Evolutionary conservation across 495 filamentous ascomycete genomes (phyloP).

Genomic region (Penicillium riverlandense): DNA sequence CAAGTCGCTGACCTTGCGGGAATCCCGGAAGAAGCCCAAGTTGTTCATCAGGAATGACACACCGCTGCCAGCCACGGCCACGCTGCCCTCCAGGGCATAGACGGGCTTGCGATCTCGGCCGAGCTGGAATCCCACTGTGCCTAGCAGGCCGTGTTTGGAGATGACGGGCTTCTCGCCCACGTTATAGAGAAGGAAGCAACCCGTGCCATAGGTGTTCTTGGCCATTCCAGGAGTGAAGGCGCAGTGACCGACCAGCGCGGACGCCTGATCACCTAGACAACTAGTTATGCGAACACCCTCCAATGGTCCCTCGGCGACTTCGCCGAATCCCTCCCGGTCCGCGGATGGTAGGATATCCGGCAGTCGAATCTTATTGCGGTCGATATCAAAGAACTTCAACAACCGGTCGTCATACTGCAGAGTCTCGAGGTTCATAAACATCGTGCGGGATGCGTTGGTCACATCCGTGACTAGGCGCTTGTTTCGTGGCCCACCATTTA

Average conservation of each 20-base stretch:
- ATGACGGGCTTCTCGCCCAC: constrained; percentile 86
- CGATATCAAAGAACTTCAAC: constrained; percentile 76
- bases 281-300: constrained; percentile 76
- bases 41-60: constrained; percentile 91
- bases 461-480: constrained; percentile 77
- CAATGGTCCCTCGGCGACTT: constrained; percentile 56
- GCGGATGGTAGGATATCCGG: constrained; percentile 86
- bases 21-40: constrained; percentile 71
- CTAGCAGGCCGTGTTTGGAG: constrained; percentile 80
- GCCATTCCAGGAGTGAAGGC: constrained; percentile 80
- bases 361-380: constrained; percentile 65
- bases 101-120: constrained; percentile 59
- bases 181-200: constrained; percentile 93
- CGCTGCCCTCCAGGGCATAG: constrained; percentile 88
- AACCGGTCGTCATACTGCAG: constrained; percentile 78
- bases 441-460: constrained; percentile 89
- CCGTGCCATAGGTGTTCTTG: constrained; percentile 96
- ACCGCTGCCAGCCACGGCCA: constrained; percentile 85
- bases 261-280: constrained; percentile 88
- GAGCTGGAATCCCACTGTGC: constrained; percentile 77
- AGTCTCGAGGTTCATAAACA: constrained; percentile 92
- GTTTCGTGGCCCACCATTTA: constrained; percentile 74
- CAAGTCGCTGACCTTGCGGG: constrained; percentile 73
- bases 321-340: constrained; percentile 67
- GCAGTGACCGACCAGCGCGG: constrained; percentile 86